Percentiles rank a stretch among this genome's conserved stretches.
These are phyloP conservation scores for Metschnikowia corniflorae DNA, from an alignment of 805 yeast genomes.

Conservation along the genomic window DNA sequence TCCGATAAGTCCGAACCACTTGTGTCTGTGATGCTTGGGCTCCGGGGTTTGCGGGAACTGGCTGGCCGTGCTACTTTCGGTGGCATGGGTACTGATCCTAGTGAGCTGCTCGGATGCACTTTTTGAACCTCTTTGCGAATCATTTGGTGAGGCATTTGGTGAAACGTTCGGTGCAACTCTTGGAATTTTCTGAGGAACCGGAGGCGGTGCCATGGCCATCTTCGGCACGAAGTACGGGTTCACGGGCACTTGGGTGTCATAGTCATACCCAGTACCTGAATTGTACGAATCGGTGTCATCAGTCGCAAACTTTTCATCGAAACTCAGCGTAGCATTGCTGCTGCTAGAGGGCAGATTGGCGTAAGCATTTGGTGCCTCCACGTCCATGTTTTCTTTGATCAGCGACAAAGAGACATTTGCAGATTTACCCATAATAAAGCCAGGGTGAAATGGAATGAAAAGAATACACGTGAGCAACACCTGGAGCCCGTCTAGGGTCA, in stretches of 20 bases:
- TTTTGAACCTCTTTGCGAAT: neutral
- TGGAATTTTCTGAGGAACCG: neutral
- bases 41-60: neutral
- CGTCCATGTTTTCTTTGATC: conserved; percentile 4
- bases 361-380: neutral
- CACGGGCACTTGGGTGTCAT: neutral
- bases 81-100: neutral
- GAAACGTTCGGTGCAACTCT: neutral
- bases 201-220: conserved; percentile 1
- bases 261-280: neutral
- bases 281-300: neutral
- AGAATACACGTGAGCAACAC: conserved; percentile 29
- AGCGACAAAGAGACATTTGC: conserved; percentile 9
- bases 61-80: neutral
- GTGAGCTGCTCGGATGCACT: neutral
- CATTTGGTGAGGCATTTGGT: no score
- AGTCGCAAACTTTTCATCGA: neutral
- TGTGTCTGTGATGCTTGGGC: neutral
- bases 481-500: conserved; percentile 31
- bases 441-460: conserved; percentile 57
- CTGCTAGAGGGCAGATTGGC: neutral
- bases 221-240: conserved; percentile 11
- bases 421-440: conserved; percentile 34
- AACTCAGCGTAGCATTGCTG: conserved; percentile 1
- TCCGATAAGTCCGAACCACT: neutral